A percentile compares a stretch with the other conserved stretches of the same genome.
phyloP scores from a whole-genome alignment of 1,139 yeast species.

The Magnusiomyces suaveolens region DNA sequence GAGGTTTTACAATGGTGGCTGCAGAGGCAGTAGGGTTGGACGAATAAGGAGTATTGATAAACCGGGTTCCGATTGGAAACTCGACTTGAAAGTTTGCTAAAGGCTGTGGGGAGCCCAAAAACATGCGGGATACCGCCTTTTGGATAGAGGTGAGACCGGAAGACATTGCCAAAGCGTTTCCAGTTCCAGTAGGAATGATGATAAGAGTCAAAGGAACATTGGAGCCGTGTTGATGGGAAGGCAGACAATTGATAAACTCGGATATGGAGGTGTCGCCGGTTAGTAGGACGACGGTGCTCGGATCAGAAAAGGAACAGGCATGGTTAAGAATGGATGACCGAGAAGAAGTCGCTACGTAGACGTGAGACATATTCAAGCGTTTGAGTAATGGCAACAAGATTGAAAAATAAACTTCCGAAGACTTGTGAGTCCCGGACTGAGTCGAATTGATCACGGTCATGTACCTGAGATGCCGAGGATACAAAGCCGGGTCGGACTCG shows the following conservation, averaged over 20 bases:
- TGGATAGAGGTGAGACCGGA: constrained; percentile 39
- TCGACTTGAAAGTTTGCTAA: constrained; percentile 47
- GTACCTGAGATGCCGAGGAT: constrained; percentile 23
- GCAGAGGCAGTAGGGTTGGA: constrained; percentile 3
- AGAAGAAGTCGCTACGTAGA: constrained; percentile 31
- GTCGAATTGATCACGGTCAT: constrained; percentile 32
- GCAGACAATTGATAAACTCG: constrained; percentile 58
- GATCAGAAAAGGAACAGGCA: constrained; percentile 26
- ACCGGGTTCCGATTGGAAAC: constrained; percentile 42
- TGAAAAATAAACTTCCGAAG: constrained; percentile 25
- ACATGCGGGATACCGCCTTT: constrained; percentile 39
- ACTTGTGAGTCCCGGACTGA: constrained; percentile 25
- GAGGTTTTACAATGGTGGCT: background rate
- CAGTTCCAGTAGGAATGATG: constrained; percentile 75
- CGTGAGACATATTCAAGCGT: constrained; percentile 29
- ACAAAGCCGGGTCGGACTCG: background rate
- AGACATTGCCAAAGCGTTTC: constrained; percentile 63
- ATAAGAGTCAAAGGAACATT: constrained; percentile 31
- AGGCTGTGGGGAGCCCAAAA: constrained; percentile 31
- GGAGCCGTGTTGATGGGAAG: constrained; percentile 13
- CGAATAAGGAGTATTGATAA: constrained; percentile 12
- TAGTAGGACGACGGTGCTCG: constrained; percentile 46
- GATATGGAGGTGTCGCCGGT: constrained; percentile 83
- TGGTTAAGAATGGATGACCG: constrained; percentile 26
- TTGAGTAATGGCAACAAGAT: constrained; percentile 29